Conservation (phyloP, 2,329 filamentous ascomycete genomes). For the Uncinocarpus reesii region DNA sequence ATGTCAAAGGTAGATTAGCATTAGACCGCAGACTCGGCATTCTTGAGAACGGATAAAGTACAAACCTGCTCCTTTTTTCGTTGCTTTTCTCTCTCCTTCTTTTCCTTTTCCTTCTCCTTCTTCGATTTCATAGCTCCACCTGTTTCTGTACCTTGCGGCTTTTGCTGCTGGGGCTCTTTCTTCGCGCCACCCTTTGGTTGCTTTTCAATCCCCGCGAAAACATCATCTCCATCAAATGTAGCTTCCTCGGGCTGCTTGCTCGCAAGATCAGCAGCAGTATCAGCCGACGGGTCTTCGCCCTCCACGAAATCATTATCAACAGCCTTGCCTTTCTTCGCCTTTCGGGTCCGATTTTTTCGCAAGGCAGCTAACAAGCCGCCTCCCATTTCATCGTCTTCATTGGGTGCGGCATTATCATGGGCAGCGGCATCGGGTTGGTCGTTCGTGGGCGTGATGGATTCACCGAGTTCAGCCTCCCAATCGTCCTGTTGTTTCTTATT, state of each 20-base stretch:
- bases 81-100: conserved; percentile 97
- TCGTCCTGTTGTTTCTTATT: conserved; percentile 77
- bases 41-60: conserved; percentile 10
- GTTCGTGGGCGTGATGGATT: conserved; percentile 46
- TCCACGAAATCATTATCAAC: conserved; percentile 63
- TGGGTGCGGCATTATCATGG: conserved; percentile 40
- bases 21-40: not conserved
- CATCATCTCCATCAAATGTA: conserved; percentile 69
- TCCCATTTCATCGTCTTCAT: conserved; percentile 44
- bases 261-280: conserved; percentile 42
- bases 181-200: conserved; percentile 43
- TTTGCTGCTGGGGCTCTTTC: conserved; percentile 44
- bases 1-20: not conserved
- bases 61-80: conserved; percentile 91
- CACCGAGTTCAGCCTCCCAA: conserved; percentile 89
- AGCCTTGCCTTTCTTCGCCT: conserved; percentile 77
- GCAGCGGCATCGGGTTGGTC: conserved; percentile 30
- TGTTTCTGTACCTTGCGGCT: conserved; percentile 42
- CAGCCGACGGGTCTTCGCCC: conserved; percentile 52
- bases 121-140: conserved; percentile 75
- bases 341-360: conserved; percentile 73
- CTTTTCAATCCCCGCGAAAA: conserved; percentile 60
- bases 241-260: conserved; percentile 72
- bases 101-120: conserved; percentile 95
- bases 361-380: conserved; percentile 69